phyloP scores from a whole-genome alignment of 139 green algal genomes.

The Medakamo hakoo region DNA sequence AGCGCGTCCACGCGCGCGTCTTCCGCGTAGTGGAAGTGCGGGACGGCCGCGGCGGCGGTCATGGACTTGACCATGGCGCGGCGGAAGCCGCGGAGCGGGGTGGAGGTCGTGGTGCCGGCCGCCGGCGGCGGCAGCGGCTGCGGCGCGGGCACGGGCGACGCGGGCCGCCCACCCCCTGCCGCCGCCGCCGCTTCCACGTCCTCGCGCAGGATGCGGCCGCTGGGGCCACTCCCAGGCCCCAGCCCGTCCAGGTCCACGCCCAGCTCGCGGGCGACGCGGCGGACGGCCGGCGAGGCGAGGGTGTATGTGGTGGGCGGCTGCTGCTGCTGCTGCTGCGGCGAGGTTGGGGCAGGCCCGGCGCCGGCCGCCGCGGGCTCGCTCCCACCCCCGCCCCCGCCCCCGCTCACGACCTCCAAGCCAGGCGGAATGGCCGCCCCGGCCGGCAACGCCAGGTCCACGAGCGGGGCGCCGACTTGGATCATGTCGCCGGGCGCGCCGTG shows the following conservation, averaged over 20 bases:
- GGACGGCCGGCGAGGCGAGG: slow-evolving; percentile 45
- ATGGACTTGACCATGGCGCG: slow-evolving; percentile 67
- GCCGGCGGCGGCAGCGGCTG: background rate
- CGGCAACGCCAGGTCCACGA: slow-evolving; percentile 39
- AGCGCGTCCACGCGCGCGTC: slow-evolving; percentile 54
- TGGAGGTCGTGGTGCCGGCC: background rate
- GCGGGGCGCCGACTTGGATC: slow-evolving; percentile 57
- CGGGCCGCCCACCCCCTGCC: background rate
- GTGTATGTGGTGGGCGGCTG: too few relatives aligned
- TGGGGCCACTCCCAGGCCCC: slow-evolving; percentile 30
- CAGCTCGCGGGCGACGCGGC: slow-evolving; percentile 49
- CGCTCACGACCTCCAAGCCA: background rate
- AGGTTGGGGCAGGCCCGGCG: too few relatives aligned
- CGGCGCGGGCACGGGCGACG: background rate
- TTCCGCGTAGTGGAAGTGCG: slow-evolving; percentile 74
- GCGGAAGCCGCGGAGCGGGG: slow-evolving; percentile 36
- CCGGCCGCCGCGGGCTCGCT: background rate
- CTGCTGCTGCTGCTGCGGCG: too few relatives aligned
- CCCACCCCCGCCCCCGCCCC: background rate
- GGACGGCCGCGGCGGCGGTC: slow-evolving; percentile 37
- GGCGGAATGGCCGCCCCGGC: slow-evolving; percentile 4
- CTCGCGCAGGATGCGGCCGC: slow-evolving; percentile 46
- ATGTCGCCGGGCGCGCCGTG: slow-evolving; percentile 41
- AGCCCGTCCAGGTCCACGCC: slow-evolving; percentile 29
- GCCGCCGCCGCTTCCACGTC: slow-evolving; percentile 10